These are phyloP conservation scores for Rhodotorula sp. DNA, from an alignment of 1,284 basidiomycete genomes.

Conservation along the genomic window DNA sequence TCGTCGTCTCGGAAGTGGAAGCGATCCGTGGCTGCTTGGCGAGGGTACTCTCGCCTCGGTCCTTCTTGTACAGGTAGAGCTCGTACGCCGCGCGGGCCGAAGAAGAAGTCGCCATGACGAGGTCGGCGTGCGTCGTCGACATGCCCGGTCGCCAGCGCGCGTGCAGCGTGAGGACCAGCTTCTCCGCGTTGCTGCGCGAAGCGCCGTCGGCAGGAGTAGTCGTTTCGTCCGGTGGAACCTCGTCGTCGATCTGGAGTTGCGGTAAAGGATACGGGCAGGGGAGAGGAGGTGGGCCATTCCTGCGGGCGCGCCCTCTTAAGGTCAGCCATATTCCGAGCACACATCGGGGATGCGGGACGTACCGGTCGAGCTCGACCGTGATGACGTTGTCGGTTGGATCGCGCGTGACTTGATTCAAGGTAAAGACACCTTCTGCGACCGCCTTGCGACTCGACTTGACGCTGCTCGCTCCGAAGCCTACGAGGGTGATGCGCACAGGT, in stretches of 20 bases:
- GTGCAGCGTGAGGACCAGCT: background rate
- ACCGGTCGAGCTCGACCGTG: background rate
- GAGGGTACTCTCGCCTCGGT: background rate
- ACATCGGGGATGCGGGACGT: background rate
- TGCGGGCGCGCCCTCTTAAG: background rate
- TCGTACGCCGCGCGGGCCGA: slow-evolving; percentile 15
- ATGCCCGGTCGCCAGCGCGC: slow-evolving; percentile 18
- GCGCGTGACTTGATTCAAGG: slow-evolving; percentile 5
- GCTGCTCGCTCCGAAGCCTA: background rate
- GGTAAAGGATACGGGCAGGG: background rate
- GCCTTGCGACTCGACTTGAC: background rate
- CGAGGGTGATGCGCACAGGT: background rate
- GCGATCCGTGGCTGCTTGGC: background rate
- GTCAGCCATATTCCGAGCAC: too few species aligned
- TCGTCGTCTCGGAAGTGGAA: background rate
- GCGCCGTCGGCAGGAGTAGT: too few species aligned
- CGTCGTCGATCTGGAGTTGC: background rate
- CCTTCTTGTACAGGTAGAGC: slow-evolving; percentile 8
- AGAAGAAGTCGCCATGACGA: slow-evolving; percentile 7
- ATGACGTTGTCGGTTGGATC: background rate
- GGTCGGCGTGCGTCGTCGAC: slow-evolving; percentile 5
- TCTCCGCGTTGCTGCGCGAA: too few species aligned
- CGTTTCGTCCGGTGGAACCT: too few species aligned
- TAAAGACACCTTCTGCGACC: background rate
- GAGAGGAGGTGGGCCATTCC: background rate